Evolutionary conservation across 169 alveolate genomes (phyloP), one percentile per base, ranked within the genome.

Genomic region (Plasmodium coatneyi): DNA sequence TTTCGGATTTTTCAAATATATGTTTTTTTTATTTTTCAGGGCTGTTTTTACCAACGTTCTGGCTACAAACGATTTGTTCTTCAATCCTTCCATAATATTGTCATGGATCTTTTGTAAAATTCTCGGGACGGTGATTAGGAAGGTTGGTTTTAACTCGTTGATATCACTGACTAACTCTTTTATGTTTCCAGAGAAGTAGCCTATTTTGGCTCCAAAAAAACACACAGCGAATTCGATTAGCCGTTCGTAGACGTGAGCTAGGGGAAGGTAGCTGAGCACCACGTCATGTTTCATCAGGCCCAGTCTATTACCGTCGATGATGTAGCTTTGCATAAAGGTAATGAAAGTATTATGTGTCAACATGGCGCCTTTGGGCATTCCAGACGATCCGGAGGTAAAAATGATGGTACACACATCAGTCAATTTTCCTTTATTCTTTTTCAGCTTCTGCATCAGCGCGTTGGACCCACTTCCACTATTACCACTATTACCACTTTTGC

Each of bases 301-400:
- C 56, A 96, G 80, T 74, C 98, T 92, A 86, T 96, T 96, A 9
- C 96, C 95, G 32, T 89, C 93, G 36, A 81, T n/a, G 56, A 93
- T 49, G 74, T 96, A 95, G 41, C 97, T 72, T 70, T 92, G 90
- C 28, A 89, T 5, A 70, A 96, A 90, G 19, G 98, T 95, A 32
- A 97, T 94, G 72, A 97, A 87, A 80, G 97, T 97, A 5, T 91
- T 90, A 71, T 98, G 99, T 12, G 98, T 95, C 74, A 97, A 91
- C 96, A 98, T 96, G 7, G 98, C 99, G 22, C 99, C 99, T 95
- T 99, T 99, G 3, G 99, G 99, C 43, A 93, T 94, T 16, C 99
- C 99, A 32, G 99, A 97, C 5, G 99, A 98, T 43, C 99, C 99
- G 7, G 94, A 89, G 10, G 94, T 89, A 22, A 89, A 89, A 36